Evolutionary conservation across 73 alveolate species (phyloP).

Genomic region (Diophrys appendiculata): DNA sequence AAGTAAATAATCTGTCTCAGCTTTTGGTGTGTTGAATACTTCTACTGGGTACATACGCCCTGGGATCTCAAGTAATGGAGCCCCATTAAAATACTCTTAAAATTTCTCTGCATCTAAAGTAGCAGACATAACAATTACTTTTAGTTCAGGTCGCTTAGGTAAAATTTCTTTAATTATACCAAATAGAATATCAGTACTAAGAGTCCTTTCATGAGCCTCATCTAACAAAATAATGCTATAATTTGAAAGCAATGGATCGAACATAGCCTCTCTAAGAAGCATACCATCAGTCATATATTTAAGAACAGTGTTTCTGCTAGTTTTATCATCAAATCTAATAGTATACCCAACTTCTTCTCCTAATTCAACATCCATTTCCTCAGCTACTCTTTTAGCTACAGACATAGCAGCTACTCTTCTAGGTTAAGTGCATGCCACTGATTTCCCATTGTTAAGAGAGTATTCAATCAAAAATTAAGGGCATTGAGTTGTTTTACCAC

Average conservation of each 20-base stretch:
- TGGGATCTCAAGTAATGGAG: constrained; percentile 95
- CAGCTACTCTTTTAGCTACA: constrained; percentile 95
- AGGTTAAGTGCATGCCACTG: constrained; percentile 93
- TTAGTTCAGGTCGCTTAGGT: constrained; percentile 87
- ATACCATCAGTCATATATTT: constrained; percentile 97
- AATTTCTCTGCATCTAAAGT: constrained; percentile 98
- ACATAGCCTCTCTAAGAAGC: constrained; percentile 95
- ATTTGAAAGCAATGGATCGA: constrained; percentile 81
- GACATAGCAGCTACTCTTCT: constrained; percentile 99
- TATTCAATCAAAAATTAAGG: constrained; percentile 90
- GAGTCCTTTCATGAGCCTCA: constrained; percentile 99
- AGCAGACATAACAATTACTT: constrained; percentile 97
- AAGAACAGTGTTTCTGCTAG: constrained; percentile 80
- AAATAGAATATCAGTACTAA: constrained; percentile 42
- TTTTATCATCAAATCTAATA: constrained; percentile 97
- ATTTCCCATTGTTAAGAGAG: constrained; percentile 63
- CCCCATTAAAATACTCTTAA: constrained; percentile 92
- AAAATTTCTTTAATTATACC: constrained; percentile 97
- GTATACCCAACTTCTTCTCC: constrained; percentile 99
- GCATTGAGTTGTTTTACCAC: constrained; percentile 98
- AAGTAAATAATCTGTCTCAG: constrained; percentile 96
- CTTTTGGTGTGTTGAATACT: constrained; percentile 87
- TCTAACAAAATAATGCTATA: constrained; percentile 96
- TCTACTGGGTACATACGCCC: constrained; percentile 99
- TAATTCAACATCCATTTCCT: constrained; percentile 97